Evolutionary conservation across 495 filamentous ascomycete genomes (phyloP).

Genomic region (Daldinia grandis): DNA sequence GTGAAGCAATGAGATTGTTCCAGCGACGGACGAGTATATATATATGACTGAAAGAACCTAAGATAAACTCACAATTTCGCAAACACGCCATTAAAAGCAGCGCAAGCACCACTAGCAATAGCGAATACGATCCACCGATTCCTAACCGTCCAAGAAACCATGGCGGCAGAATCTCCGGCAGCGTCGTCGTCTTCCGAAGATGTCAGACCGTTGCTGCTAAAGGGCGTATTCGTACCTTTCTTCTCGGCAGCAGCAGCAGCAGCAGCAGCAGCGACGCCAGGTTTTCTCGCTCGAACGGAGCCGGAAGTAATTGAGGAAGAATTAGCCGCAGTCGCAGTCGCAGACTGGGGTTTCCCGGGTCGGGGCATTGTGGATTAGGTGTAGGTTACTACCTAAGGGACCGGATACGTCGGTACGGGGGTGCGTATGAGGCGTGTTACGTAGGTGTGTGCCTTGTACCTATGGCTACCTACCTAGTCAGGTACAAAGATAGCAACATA

Average conservation of each 20-base stretch:
- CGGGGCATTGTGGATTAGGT: conserved; percentile 32
- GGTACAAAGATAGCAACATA: conserved; percentile 3
- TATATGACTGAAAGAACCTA: too few relatives aligned
- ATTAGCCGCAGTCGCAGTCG: conserved; percentile 4
- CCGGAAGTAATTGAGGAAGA: conserved; percentile 27
- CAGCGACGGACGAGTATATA: too few relatives aligned
- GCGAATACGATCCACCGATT: conserved; percentile 83
- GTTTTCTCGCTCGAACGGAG: conserved; percentile 21
- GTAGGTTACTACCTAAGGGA: conserved; percentile 5
- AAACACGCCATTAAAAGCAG: conserved; percentile 94
- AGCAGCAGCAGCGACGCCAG: neutral
- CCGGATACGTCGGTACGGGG: conserved; percentile 29
- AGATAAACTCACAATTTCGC: conserved; percentile 79
- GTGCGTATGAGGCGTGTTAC: neutral
- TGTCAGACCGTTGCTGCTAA: conserved; percentile 5
- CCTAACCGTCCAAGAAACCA: conserved; percentile 47
- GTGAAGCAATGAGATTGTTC: too few relatives aligned
- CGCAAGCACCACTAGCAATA: conserved; percentile 85
- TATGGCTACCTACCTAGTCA: too few relatives aligned
- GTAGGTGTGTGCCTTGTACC: too few relatives aligned
- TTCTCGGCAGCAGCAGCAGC: neutral
- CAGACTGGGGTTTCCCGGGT: conserved; percentile 24
- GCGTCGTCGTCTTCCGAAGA: conserved; percentile 3
- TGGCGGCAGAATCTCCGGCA: neutral
- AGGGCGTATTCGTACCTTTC: neutral